Base-by-base conservation (phyloP, 176 grass and related monocot species). In the Thinopyrum elongatum region DNA sequence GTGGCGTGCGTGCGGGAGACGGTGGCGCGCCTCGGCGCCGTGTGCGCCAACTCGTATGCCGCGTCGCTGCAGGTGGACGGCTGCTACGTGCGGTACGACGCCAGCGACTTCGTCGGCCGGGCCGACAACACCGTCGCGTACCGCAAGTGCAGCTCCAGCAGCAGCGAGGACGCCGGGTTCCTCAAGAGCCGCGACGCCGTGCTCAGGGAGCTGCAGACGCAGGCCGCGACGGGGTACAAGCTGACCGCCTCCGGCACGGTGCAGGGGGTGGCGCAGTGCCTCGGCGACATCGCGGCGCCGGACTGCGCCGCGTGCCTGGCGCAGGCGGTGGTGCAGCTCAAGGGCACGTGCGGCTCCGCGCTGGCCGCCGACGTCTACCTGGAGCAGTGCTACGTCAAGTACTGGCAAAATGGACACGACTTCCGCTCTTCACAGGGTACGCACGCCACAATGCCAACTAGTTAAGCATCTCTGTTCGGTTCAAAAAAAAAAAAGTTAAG, bases 331-430 rank as follows among this genome's bases (percentile, higher is more conserved):
- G 84, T 22, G 76, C 83, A 95, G 90, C 75, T 98, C 64, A 84
- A 76, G 58, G 84, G 36, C 29, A 36, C 83, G 1, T 98, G 96
- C 55, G 88, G 84, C 30, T 66, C 82, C 3, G 92, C 93, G 58
- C 82, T 92, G 53, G 90, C 93, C 22, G 92, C 84, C n/a, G 93
- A 95, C 71, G 92, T 94, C 7, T 94, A 91, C 84, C 16, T 98
- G 76, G 90, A 80, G 22, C 90, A 94, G 82, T 98, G 96, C 84
- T 98, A 93, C 83, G 92, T 94, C 10, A 86, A 87, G 58, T 98
- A 95, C 64, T 98, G 90, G 92, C 88, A 88, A 17, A 89, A 89
- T 28, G 90, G 90, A 15, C 65, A 88, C 34, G 88, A 89, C 76
- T 88, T 91, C 70, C 81, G 69, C 2, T n/a, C 91, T 46, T 68